Evolutionary conservation across 768 basidiomycete genomes (phyloP), one percentile per base, ranked within the genome.

Genomic region (Naganishia friedmannii): DNA sequence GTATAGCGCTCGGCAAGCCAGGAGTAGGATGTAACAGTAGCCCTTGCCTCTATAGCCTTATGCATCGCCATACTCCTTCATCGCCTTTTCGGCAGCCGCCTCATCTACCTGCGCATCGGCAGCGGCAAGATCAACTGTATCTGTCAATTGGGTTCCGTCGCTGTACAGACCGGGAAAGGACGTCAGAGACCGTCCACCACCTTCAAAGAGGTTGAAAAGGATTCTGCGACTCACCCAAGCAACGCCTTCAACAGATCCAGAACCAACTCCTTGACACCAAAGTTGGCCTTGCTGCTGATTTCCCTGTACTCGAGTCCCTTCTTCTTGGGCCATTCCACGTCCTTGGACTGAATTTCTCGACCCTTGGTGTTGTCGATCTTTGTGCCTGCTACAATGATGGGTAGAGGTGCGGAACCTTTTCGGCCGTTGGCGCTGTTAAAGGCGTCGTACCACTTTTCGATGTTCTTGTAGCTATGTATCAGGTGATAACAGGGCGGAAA

Each of bases 371-470:
- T 70, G 55, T 75, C 74, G 6, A 73, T 65, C 67, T 75, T 75
- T 67, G 74, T 73, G n/a, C 74, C 74, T 28, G 73, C 74, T n/a
- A 75, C 58, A 53, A 73, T 66, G n/a, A 75, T 54, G 5, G 74
- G 72, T 1, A 66, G 28, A 42, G 72, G 69, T 21, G 66, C 69
- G 7, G 70, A 68, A 32, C 74, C 74, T 58, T 67, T 67, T 29
- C 72, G 72, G 17, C 67, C 57, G 67, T 73, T 75, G 57, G 74
- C 74, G n/a, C 19, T 53, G 28, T 48, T 48, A 48, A 69, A 65
- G 28, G 72, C 72, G 26, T 71, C 68, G 66, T 72, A 72, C 74
- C 74, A 75, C 48, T 73, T 69, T 29, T 66, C 68, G 31, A 75
- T 66, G 57, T 42, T 65, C 32, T 71, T 57, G 65, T 73, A 75